Percentiles rank a stretch among this genome's conserved stretches.
Evolutionary conservation across 2,329 filamentous ascomycete genomes (phyloP).

Genomic region (Calonectria crousiana): DNA sequence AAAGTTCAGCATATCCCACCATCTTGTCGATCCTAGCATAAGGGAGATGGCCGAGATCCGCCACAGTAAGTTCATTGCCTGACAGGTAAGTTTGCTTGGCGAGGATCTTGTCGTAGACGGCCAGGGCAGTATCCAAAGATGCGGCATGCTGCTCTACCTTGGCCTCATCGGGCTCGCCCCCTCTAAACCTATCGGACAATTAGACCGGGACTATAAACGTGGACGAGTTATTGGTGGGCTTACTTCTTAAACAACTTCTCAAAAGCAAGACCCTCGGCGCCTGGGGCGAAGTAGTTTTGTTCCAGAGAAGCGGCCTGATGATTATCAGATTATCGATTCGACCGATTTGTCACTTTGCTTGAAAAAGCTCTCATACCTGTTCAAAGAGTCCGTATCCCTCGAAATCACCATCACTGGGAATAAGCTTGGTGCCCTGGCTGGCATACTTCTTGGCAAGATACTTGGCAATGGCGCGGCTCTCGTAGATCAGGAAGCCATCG

Average conservation of each 20-base stretch:
- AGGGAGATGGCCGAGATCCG: conserved; percentile 5
- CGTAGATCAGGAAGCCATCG: not conserved
- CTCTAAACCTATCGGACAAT: not conserved
- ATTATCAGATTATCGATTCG: not conserved
- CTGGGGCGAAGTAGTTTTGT: conserved; percentile 6
- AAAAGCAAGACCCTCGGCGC: not conserved
- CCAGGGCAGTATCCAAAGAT: not conserved
- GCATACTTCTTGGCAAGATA: conserved; percentile 15
- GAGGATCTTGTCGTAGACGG: conserved; percentile 16
- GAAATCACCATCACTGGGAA: not conserved
- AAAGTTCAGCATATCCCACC: not conserved
- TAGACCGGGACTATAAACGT: not conserved
- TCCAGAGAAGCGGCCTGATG: conserved; percentile 10
- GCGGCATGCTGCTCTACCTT: not conserved
- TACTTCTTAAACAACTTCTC: conserved; percentile 10
- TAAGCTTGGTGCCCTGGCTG: not conserved
- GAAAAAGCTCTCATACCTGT: not conserved
- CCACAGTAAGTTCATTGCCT: not conserved
- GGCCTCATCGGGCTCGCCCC: not conserved
- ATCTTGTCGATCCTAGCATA: not conserved
- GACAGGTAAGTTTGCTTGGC: conserved; percentile 15
- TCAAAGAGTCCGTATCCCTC: conserved; percentile 1
- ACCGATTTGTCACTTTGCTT: too few relatives aligned
- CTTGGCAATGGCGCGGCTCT: conserved; percentile 13
- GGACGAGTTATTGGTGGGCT: not conserved